Evolutionary conservation across 2,329 filamentous ascomycete species (phyloP).

Genomic region (Aureobasidium sp.): DNA sequence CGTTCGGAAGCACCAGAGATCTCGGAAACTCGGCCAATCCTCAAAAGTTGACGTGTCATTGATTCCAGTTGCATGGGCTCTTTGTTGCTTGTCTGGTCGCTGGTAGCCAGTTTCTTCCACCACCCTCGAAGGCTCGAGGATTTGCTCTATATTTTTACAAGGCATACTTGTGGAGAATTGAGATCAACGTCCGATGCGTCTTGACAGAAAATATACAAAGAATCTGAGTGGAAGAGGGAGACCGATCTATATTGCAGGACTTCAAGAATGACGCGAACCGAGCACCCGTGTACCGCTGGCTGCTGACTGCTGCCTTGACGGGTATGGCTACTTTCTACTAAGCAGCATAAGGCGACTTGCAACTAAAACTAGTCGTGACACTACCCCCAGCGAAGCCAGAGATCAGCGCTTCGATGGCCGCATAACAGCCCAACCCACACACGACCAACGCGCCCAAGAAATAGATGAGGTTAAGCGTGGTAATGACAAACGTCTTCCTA

Average conservation of each 20-base stretch:
- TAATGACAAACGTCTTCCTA: constrained; percentile 26
- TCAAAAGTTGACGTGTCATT: neutral
- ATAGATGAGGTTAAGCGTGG: constrained; percentile 31
- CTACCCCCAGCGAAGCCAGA: constrained; percentile 24
- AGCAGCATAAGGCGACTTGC: constrained; percentile 15
- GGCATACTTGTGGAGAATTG: no score
- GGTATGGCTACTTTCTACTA: neutral
- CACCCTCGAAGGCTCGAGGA: no score
- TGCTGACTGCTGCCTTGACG: no score
- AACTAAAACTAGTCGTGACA: constrained; percentile 25
- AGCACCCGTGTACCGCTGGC: no score
- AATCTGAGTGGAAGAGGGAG: no score
- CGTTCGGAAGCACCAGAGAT: neutral
- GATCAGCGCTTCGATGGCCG: constrained; percentile 31
- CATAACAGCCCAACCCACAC: constrained; percentile 33
- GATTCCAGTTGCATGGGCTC: neutral
- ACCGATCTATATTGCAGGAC: no score
- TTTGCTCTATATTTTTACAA: no score
- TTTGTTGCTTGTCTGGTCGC: neutral
- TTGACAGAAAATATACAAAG: no score
- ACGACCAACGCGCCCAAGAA: constrained; percentile 31
- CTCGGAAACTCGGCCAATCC: neutral
- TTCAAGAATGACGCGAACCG: no score
- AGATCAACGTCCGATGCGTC: no score
- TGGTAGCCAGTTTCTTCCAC: no score